These are phyloP conservation scores for Arctium lappa DNA, from an alignment of 129 eudicot genomes.

Conservation along the genomic window DNA sequence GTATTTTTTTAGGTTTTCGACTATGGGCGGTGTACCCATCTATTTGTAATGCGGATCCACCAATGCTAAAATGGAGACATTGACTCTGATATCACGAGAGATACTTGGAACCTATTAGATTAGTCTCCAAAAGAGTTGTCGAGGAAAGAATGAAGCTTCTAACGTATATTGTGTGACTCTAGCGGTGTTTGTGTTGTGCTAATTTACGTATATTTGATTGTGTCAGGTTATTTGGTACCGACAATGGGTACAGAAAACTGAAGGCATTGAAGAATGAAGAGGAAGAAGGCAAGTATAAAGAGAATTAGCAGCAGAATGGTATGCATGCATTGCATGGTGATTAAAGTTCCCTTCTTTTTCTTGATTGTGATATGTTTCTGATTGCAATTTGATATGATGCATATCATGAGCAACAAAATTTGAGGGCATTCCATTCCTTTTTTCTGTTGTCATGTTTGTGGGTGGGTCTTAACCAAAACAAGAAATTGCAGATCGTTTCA, in stretches of 20 bases:
- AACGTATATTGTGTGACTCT: no score
- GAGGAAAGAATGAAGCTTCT: no score
- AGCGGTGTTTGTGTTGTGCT: background rate
- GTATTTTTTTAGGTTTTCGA: no score
- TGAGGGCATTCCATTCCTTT: background rate
- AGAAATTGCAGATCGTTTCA: background rate
- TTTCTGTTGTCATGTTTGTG: background rate
- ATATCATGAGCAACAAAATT: background rate
- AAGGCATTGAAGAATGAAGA: conserved; percentile 63
- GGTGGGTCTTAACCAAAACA: background rate
- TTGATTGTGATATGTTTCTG: conserved; percentile 19
- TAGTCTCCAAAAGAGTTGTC: no score
- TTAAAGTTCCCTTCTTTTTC: conserved; percentile 9
- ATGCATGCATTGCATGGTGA: conserved; percentile 3
- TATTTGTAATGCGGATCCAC: no score
- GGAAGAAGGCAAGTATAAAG: conserved; percentile 47
- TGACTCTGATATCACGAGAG: no score
- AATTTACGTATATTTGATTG: background rate
- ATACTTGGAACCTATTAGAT: no score
- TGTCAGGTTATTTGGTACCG: conserved; percentile 90
- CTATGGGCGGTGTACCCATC: no score
- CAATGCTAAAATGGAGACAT: no score
- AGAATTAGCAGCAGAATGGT: conserved; percentile 15
- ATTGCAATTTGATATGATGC: background rate
- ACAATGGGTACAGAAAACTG: conserved; percentile 83